A percentile compares a stretch with the other conserved stretches of the same genome.
Conservation (phyloP, 805 yeast genomes). For the Nakazawaea wickerhamii region DNA sequence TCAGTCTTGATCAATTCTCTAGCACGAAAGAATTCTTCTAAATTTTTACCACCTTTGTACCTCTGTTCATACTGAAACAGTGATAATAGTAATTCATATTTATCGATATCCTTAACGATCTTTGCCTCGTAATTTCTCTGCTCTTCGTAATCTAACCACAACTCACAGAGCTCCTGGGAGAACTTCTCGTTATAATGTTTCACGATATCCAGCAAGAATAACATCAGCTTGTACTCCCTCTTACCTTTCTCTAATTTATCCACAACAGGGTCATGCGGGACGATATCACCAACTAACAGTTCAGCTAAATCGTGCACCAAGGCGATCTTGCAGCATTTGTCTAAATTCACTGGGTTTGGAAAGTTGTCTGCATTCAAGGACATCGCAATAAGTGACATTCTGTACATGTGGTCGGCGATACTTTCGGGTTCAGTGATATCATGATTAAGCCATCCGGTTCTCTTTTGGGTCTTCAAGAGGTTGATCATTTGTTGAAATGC, state of each 20-base stretch:
- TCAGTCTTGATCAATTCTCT: slow-evolving; percentile 57
- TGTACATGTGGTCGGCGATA: slow-evolving; percentile 92
- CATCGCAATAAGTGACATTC: slow-evolving; percentile 84
- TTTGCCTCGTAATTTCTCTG: slow-evolving; percentile 77
- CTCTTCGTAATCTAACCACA: slow-evolving; percentile 89
- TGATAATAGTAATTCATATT: slow-evolving; percentile 79
- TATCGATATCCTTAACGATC: slow-evolving; percentile 91
- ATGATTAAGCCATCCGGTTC: slow-evolving; percentile 94
- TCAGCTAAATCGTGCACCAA: slow-evolving; percentile 94
- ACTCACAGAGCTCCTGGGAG: slow-evolving; percentile 57
- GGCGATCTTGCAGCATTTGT: slow-evolving; percentile 78
- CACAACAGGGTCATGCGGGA: slow-evolving; percentile 65
- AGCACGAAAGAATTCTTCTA: slow-evolving; percentile 67
- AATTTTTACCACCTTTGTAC: slow-evolving; percentile 48
- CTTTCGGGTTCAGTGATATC: slow-evolving; percentile 54
- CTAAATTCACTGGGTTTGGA: slow-evolving; percentile 42
- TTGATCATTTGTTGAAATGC: slow-evolving; percentile 55
- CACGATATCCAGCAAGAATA: slow-evolving; percentile 56
- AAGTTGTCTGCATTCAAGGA: slow-evolving; percentile 38
- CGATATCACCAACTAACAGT: slow-evolving; percentile 88
- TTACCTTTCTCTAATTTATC: slow-evolving; percentile 78
- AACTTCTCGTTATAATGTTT: slow-evolving; percentile 58
- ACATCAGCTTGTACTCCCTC: slow-evolving; percentile 70
- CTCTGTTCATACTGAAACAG: slow-evolving; percentile 79
- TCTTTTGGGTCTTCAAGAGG: slow-evolving; percentile 66